A percentile compares a stretch with the other conserved stretches of the same genome.
Evolutionary conservation across 78 protist genomes (phyloP).

Genomic region (Pelomyxa schiedti): DNA sequence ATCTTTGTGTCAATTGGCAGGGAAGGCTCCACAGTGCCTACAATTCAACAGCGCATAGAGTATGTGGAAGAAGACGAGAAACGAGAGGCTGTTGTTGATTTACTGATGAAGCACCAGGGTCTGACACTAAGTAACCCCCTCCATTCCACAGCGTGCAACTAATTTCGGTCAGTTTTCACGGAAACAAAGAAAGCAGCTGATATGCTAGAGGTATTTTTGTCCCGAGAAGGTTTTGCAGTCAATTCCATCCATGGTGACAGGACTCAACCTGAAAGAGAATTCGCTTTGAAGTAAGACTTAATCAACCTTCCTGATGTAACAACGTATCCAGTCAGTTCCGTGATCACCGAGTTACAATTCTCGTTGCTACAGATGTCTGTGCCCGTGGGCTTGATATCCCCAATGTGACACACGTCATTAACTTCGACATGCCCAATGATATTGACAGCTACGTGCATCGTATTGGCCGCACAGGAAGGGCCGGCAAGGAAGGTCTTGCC

Average conservation of each 20-base stretch:
- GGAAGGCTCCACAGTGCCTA: slow-evolving; percentile 85
- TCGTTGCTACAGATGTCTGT: slow-evolving; percentile 97
- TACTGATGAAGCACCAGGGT: slow-evolving; percentile 27
- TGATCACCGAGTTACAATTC: slow-evolving; percentile 47
- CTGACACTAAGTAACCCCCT: slow-evolving; percentile 35
- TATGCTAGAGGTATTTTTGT: slow-evolving; percentile 65
- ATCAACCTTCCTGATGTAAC: slow-evolving; percentile 90
- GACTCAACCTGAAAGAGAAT: slow-evolving; percentile 79
- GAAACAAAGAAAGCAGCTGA: slow-evolving; percentile 88
- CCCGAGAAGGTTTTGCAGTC: slow-evolving; percentile 30
- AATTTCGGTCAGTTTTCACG: slow-evolving; percentile 82
- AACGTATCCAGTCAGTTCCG: slow-evolving; percentile 74
- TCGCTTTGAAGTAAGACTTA: slow-evolving; percentile 59
- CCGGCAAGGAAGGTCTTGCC: background rate
- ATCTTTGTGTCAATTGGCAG: slow-evolving; percentile 90
- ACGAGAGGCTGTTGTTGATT: slow-evolving; percentile 50
- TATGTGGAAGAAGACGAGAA: slow-evolving; percentile 71
- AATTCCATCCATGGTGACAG: slow-evolving; percentile 97
- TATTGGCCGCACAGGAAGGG: slow-evolving; percentile 56
- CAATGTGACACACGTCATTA: slow-evolving; percentile 92
- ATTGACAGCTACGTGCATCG: slow-evolving; percentile 93
- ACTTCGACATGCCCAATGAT: slow-evolving; percentile 89
- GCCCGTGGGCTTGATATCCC: slow-evolving; percentile 95
- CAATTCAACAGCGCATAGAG: slow-evolving; percentile 75
- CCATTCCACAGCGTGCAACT: background rate